Evolutionary conservation across 78 protist species (phyloP).

Genomic region (Dictyostelium intermedium): DNA sequence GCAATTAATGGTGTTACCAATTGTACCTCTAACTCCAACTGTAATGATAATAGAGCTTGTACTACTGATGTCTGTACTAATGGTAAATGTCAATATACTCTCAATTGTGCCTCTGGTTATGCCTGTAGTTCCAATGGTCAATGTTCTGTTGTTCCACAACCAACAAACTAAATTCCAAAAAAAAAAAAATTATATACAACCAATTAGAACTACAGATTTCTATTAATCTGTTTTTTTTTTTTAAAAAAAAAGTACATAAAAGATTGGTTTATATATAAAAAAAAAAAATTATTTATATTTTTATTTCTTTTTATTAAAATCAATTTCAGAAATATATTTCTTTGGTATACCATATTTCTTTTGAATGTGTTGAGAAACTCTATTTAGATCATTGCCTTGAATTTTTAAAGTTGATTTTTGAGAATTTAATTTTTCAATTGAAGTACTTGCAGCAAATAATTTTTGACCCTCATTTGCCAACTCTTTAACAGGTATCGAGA

Average conservation of each 20-base stretch:
- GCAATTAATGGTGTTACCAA: neutral
- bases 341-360: constrained; percentile 30
- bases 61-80: neutral
- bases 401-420: constrained; percentile 8
- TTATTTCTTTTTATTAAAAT: neutral
- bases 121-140: neutral
- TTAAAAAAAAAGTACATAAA: neutral
- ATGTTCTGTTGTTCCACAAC: neutral
- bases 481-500: constrained; percentile 34
- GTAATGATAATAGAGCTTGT: neutral
- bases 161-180: neutral
- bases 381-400: constrained; percentile 42
- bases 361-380: constrained; percentile 23
- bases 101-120: neutral
- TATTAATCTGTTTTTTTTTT: too few relatives aligned
- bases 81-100: neutral
- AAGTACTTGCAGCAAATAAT: constrained; percentile 55
- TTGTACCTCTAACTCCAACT: neutral
- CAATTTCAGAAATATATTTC: neutral
- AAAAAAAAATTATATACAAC: too few relatives aligned
- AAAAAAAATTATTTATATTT: neutral
- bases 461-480: constrained; percentile 63
- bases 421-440: neutral
- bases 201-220: too few relatives aligned
- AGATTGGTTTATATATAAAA: neutral